Base-by-base conservation (phyloP, 495 filamentous ascomycete species). In the Choiromyces venosus region DNA sequence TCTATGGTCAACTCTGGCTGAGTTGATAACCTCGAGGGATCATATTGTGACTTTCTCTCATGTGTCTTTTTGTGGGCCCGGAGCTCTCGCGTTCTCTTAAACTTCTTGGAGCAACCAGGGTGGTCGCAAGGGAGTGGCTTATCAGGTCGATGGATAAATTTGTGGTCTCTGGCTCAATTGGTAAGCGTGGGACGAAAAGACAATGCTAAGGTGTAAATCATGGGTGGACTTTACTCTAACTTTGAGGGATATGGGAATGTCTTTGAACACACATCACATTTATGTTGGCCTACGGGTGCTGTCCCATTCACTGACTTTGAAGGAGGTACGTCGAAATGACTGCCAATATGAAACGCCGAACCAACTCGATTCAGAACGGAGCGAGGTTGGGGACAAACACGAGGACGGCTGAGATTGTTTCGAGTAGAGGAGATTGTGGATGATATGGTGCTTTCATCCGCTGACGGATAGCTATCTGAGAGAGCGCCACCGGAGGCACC, bases 241-340 rank as follows among this genome's bases (percentile, higher is more conserved):
- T 77, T 77, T 16, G 75, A 77, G 16, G 74, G 75, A 72, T 77
- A 77, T 38, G 66, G 75, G 7, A 77, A 77, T 9, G 66, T 42
- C 67, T 77, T 77, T 7, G 4, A 29, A 37, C 75, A 77, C 37
- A 33, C 37, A 6, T 42, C 40, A 35, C 75, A 77, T 35, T 18
- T 18, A 39, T 77, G 75, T 33, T 61, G 52, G 25, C 52, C 25
- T 33, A 10, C 25, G 10, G 52, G 52, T 4, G 25, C 25, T 33
- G 25, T 33, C 52, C 12, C 52, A 18, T 33, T 33, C 52, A 16
- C 5, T 10, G 4, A 1, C 10, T 29, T 61, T 10, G 52, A 16
- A 61, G 1, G 25, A 29, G 52, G 52, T 12, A 61, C 52, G 25
- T 61, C 52, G 52, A 61, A 61, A 33, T 16, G 52, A 61, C 33